A percentile compares a stretch with the other conserved stretches of the same genome.
Conservation (phyloP, 306 rosid genomes). For the Sicyos edulis region DNA sequence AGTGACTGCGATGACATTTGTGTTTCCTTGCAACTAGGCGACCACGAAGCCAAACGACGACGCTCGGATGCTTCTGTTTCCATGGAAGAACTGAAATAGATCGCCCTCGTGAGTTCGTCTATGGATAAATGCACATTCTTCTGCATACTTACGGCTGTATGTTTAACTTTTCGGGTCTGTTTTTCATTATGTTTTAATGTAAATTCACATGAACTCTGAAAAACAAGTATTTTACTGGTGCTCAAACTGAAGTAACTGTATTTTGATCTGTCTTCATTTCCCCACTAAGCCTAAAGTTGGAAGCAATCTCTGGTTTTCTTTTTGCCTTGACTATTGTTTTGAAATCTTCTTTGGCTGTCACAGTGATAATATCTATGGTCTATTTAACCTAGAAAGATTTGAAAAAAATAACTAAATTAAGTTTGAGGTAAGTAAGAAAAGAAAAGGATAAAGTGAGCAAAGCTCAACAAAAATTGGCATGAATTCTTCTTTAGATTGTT, state of each 20-base stretch:
- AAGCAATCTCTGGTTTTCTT: neutral
- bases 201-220: slow-evolving; percentile 3
- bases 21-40: slow-evolving; percentile 87
- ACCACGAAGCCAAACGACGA: slow-evolving; percentile 85
- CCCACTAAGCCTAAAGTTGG: neutral
- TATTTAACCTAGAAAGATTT: too few relatives aligned
- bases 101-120: neutral
- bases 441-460: too few relatives aligned
- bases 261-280: neutral
- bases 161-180: neutral
- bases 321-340: too few relatives aligned
- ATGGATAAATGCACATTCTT: neutral
- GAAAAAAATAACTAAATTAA: too few relatives aligned
- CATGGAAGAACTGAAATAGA: slow-evolving; percentile 56
- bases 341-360: too few relatives aligned
- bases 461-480: too few relatives aligned
- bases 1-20: slow-evolving; percentile 58
- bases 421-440: too few relatives aligned
- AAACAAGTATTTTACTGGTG: neutral
- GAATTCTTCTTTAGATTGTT: too few relatives aligned
- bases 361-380: too few relatives aligned
- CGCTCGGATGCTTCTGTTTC: slow-evolving; percentile 73
- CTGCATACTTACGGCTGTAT: neutral
- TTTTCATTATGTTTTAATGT: neutral
- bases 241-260: slow-evolving; percentile 10